Evolutionary conservation across 495 filamentous ascomycete species (phyloP).

Genomic region (Penicillium samsonianum): DNA sequence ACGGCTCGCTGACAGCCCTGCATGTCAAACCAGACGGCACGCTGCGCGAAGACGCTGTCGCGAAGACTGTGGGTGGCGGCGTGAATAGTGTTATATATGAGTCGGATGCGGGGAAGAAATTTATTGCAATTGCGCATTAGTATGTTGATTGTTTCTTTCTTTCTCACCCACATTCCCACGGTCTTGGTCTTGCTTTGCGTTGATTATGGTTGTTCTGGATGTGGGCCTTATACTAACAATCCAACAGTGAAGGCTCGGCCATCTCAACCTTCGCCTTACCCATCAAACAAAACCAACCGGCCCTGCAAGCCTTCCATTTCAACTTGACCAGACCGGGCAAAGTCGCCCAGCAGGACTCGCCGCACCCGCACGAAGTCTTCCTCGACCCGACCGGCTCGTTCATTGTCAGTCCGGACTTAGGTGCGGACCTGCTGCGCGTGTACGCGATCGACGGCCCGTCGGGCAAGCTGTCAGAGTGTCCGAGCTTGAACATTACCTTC

Average conservation of each 20-base stretch:
- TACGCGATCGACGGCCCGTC: conserved; percentile 53
- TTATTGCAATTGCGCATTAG: conserved; percentile 50
- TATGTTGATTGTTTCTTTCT: conserved; percentile 24
- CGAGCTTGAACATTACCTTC: conserved; percentile 32
- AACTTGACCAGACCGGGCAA: conserved; percentile 50
- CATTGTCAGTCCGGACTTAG: conserved; percentile 69
- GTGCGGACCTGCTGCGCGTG: conserved; percentile 67
- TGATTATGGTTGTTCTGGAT: not conserved
- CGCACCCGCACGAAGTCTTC: conserved; percentile 72
- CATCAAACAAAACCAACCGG: conserved; percentile 17
- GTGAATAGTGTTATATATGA: conserved; percentile 45
- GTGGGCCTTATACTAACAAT: conserved; percentile 14
- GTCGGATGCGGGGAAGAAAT: conserved; percentile 31
- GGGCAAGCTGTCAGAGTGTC: conserved; percentile 31
- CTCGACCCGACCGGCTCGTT: conserved; percentile 69
- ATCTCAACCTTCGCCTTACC: conserved; percentile 43
- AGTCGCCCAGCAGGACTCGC: conserved; percentile 58
- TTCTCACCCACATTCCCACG: not conserved
- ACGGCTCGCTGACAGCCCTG: conserved; percentile 36
- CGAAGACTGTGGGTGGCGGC: conserved; percentile 35
- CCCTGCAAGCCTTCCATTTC: conserved; percentile 54
- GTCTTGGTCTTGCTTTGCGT: not conserved
- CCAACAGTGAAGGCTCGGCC: conserved; percentile 33
- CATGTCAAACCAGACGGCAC: conserved; percentile 23
- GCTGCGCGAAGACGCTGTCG: conserved; percentile 29